phyloP scores from a whole-genome alignment of 495 filamentous ascomycete species.

The Platismatia glauca region DNA sequence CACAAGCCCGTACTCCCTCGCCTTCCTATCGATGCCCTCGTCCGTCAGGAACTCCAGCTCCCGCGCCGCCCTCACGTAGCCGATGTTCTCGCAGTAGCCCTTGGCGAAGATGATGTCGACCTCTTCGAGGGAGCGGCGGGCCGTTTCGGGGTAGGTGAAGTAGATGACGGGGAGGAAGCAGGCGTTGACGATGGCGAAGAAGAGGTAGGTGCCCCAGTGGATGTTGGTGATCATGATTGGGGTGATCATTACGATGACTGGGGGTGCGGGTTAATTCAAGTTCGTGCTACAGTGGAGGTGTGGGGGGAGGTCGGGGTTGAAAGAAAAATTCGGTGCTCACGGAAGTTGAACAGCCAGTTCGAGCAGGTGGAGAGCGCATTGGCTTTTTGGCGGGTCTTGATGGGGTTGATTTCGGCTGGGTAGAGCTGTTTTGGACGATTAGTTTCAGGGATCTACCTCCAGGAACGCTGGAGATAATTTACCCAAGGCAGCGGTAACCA shows the following conservation, averaged over 20 bases:
- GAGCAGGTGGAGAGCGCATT: conserved; percentile 67
- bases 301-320: neutral
- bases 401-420: conserved; percentile 64
- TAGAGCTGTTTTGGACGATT: conserved; percentile 44
- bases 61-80: conserved; percentile 60
- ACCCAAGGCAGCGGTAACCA: conserved; percentile 60
- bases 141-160: conserved; percentile 71
- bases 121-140: conserved; percentile 61
- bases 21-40: conserved; percentile 55
- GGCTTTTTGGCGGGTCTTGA: conserved; percentile 64
- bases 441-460: neutral
- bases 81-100: conserved; percentile 64
- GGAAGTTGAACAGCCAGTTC: conserved; percentile 78
- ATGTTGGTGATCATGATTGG: conserved; percentile 62
- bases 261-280: neutral
- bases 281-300: neutral
- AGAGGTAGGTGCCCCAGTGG: conserved; percentile 68
- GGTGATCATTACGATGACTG: conserved; percentile 69
- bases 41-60: conserved; percentile 59
- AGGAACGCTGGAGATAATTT: conserved; percentile 22
- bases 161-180: conserved; percentile 65
- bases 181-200: conserved; percentile 66
- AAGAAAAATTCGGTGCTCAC: neutral
- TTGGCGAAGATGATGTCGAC: conserved; percentile 78
- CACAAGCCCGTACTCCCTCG: conserved; percentile 50